Evolutionary conservation across 2,329 filamentous ascomycete species (phyloP).

Genomic region (Epichloe uncinata): DNA sequence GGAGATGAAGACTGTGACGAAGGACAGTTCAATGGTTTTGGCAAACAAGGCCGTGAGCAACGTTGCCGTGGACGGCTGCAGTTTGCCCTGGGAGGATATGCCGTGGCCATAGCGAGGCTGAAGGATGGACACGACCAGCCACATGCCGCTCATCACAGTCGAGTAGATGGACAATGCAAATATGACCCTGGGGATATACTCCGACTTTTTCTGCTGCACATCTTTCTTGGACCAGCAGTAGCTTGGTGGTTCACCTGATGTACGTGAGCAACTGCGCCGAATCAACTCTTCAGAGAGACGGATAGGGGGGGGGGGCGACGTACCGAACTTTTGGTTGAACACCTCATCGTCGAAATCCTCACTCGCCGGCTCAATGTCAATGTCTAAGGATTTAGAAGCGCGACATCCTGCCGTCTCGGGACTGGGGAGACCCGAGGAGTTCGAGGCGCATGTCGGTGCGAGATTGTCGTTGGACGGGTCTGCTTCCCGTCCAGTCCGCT

Average conservation of each 20-base stretch:
- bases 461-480: neutral
- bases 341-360: conserved; percentile 12
- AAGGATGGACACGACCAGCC: conserved; percentile 46
- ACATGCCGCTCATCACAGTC: conserved; percentile 51
- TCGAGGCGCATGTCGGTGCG: neutral
- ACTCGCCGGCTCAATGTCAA: neutral
- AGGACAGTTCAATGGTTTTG: conserved; percentile 65
- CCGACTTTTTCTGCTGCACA: conserved; percentile 18
- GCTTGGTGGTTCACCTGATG: conserved; percentile 16
- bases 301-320: conserved; percentile 2
- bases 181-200: conserved; percentile 37
- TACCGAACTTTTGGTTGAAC: conserved; percentile 21
- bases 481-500: neutral
- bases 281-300: neutral
- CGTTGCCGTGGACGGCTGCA: conserved; percentile 52
- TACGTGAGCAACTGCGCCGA: neutral
- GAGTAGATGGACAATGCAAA: conserved; percentile 45
- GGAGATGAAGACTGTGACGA: conserved; percentile 63
- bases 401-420: too few species aligned
- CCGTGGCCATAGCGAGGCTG: conserved; percentile 48
- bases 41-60: conserved; percentile 56
- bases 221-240: conserved; percentile 21
- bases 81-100: conserved; percentile 38
- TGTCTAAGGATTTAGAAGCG: neutral
- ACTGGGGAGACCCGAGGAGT: neutral